A percentile compares a stretch with the other conserved stretches of the same genome.
phyloP scores from a whole-genome alignment of 139 green algal species.

The Haematococcus lacustris region DNA sequence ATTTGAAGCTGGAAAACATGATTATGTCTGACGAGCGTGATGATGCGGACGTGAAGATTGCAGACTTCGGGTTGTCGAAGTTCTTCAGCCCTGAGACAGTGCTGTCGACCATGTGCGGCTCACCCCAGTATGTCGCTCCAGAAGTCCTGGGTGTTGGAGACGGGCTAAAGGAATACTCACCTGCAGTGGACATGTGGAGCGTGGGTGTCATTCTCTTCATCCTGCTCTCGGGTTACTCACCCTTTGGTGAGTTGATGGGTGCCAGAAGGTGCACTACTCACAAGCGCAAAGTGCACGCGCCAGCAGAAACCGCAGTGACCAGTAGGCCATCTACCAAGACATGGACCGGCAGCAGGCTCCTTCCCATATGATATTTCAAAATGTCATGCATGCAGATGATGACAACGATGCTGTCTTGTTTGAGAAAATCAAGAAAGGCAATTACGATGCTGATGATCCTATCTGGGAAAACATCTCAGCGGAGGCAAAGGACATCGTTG shows the following conservation, averaged over 20 bases:
- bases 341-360: no score
- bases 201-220: slow-evolving; percentile 74
- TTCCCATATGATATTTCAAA: no score
- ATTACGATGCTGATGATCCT: slow-evolving; percentile 71
- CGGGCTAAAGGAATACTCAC: slow-evolving; percentile 52
- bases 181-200: slow-evolving; percentile 74
- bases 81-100: slow-evolving; percentile 64
- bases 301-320: no score
- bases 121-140: slow-evolving; percentile 65
- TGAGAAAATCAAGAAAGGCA: slow-evolving; percentile 71
- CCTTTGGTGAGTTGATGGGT: slow-evolving; percentile 68
- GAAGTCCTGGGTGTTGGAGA: slow-evolving; percentile 66
- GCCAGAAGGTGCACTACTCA: no score
- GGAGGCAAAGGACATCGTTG: slow-evolving; percentile 65
- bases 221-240: slow-evolving; percentile 57
- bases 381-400: slow-evolving; percentile 71
- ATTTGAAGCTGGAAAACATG: slow-evolving; percentile 85
- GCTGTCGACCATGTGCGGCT: slow-evolving; percentile 70
- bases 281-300: no score
- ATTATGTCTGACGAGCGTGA: slow-evolving; percentile 62
- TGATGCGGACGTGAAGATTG: slow-evolving; percentile 68
- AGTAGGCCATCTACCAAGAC: no score
- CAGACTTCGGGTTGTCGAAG: slow-evolving; percentile 77
- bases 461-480: slow-evolving; percentile 66
- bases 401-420: slow-evolving; percentile 71